phyloP scores from a whole-genome alignment of 495 filamentous ascomycete genomes.

The Penicillium turbatum region DNA sequence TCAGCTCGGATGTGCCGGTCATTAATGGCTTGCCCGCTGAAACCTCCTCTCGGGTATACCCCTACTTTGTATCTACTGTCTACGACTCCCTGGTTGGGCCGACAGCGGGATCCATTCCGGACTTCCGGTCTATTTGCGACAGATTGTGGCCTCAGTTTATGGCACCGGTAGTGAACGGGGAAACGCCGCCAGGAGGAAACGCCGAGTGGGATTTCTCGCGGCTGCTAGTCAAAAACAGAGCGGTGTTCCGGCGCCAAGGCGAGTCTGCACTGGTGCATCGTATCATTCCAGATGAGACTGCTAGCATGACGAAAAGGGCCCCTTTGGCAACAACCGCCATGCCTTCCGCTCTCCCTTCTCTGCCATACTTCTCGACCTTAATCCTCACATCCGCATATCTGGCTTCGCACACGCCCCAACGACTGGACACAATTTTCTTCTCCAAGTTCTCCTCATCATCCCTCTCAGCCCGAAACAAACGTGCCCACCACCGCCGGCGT shows the following conservation, averaged over 20 bases:
- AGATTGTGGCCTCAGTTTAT: conserved; percentile 81
- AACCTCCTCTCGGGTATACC: conserved; percentile 32
- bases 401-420: conserved; percentile 79
- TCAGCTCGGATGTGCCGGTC: conserved; percentile 38
- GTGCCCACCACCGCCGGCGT: conserved; percentile 54
- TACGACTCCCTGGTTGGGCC: conserved; percentile 43
- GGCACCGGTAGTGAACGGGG: conserved; percentile 39
- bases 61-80: conserved; percentile 40
- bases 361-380: conserved; percentile 78
- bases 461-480: conserved; percentile 45
- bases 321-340: conserved; percentile 27
- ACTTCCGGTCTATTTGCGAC: conserved; percentile 41
- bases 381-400: conserved; percentile 87
- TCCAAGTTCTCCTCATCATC: conserved; percentile 66
- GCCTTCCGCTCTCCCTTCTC: conserved; percentile 37
- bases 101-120: conserved; percentile 42
- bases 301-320: conserved; percentile 20
- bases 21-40: conserved; percentile 30
- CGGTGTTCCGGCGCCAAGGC: conserved; percentile 74
- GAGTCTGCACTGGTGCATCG: conserved; percentile 67
- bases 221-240: conserved; percentile 67
- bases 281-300: conserved; percentile 51
- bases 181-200: conserved; percentile 33
- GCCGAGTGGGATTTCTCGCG: conserved; percentile 76
- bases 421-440: conserved; percentile 77